Base-by-base conservation (phyloP, 2,329 filamentous ascomycete species). In the Fusarium sp. region DNA sequence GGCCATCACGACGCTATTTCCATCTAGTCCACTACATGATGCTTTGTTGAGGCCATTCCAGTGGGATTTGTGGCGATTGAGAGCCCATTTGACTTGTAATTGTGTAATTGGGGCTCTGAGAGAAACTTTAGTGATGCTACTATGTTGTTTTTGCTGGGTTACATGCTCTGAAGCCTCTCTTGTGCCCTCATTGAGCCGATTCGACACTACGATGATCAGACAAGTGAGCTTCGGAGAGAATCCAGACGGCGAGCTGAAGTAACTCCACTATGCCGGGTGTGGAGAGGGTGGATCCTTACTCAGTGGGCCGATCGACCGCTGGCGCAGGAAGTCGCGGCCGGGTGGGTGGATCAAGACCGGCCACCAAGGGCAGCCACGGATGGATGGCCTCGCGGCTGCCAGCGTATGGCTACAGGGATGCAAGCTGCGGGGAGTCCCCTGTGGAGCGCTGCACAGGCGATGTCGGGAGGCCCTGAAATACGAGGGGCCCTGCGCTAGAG, bases 321-420 rank as follows among this genome's bases (percentile, higher is more conserved):
- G 38, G 37, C 34, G 60, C 38, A 34, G 57, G 40, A 37, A 45
- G 57, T 29, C 52, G 31, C 35, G 45, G 24, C 18, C 62, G 18
- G 34, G 50, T 54, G 47, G 42, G 70, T 61, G 70, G 60, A 60
- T 65, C 60, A n/a, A 40, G 34, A 29, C 24, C 56, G 47, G 27
- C 47, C 47, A 54, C 47, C 47, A 54, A 34, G 27, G 40, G 8
- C 45, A 50, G 64, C 47, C 64, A 56, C 64, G 54, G 52, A 37
- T 59, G 57, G 29, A 37, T 59, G 57, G 47, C 38, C 37, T 73
- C 66, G n/a, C 34, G 34, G 47, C 70, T 61, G 62, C 70, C 61
- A 74, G 72, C 67, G 66, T 66, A 65, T 75, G 29, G 69, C 62
- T 71, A 72, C 58, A 72, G 72, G 66, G 72, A 72, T 72, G 42